Evolutionary conservation across 2,329 filamentous ascomycete genomes (phyloP), one percentile per base, ranked within the genome.

Genomic region (Arthrinium puccinioides): DNA sequence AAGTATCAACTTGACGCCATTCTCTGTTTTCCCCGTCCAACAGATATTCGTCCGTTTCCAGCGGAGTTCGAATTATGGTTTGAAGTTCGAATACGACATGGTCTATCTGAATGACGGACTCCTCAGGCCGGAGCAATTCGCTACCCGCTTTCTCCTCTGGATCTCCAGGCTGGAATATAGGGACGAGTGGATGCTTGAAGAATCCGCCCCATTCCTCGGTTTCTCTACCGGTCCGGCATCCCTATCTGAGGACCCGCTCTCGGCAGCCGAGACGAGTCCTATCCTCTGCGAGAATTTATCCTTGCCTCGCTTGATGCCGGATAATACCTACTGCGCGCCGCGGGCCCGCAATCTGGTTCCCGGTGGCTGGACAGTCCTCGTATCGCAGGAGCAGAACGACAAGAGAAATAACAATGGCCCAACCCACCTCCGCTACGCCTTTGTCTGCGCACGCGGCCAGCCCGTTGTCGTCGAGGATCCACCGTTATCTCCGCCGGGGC

Each of bases 171-270:
- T 45, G 24, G 28, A 35, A 19, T 24, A 20, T 23, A 9, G 11
- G 14, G n/a, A 4, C 1, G 20, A 35, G n/a, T 21, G 26, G 2
- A 20, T 14, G 15, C 39, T 32, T 14, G 26, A 45, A 9, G 15
- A 24, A 9, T 29, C 33, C 21, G 14, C 34, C 11, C 39, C 27
- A 9, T 35, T 44, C 18, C 37, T 47, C 35, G 24, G 31, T 27
- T 39, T 47, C 21, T 42, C 43, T 23, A 44, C 39, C 20, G 32
- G 19, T n/a, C 37, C 39, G n/a, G 35, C 34, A 19, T 46, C 38
- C 23, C 20, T 35, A 9, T 7, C 15, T 5, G 15, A 21, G 13
- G 32, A 35, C 26, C 14, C 32, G 14, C 18, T 42, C 11, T 18
- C 32, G 15, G 13, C 21, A 13, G 41, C 37, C 32, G 21, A 37